These are phyloP conservation scores for Talaromyces sp. DNA, from an alignment of 2,329 filamentous ascomycete species.

Conservation along the genomic window DNA sequence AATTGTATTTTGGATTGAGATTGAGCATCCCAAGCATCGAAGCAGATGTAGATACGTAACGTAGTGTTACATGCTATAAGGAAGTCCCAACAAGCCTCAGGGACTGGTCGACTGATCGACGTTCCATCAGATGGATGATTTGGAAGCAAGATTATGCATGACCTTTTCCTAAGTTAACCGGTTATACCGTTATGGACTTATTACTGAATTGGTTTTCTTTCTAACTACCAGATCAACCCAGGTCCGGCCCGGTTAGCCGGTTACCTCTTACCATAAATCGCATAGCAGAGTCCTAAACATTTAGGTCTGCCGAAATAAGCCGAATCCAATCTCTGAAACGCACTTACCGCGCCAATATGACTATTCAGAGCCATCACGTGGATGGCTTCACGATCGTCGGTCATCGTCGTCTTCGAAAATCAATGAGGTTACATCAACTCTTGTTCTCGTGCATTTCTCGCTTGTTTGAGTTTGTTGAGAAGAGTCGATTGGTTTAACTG, in stretches of 20 bases:
- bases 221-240: background rate
- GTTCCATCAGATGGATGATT: too few species aligned
- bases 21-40: too few species aligned
- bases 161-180: background rate
- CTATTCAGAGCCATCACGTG: background rate
- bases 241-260: background rate
- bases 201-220: background rate
- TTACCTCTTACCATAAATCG: background rate
- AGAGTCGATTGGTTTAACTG: background rate
- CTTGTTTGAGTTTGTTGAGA: background rate
- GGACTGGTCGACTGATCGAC: too few species aligned
- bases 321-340: background rate
- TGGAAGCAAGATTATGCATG: background rate
- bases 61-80: too few species aligned
- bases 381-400: background rate
- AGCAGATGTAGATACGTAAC: too few species aligned
- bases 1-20: too few species aligned
- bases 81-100: too few species aligned
- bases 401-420: background rate
- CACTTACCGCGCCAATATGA: conserved; percentile 6
- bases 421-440: conserved; percentile 3
- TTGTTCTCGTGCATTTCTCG: background rate
- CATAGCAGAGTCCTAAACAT: background rate
- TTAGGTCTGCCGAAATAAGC: background rate
- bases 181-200: background rate